Conservation (phyloP, 352 stramenopile genomes). For the Phytophthora niederhauseri region DNA sequence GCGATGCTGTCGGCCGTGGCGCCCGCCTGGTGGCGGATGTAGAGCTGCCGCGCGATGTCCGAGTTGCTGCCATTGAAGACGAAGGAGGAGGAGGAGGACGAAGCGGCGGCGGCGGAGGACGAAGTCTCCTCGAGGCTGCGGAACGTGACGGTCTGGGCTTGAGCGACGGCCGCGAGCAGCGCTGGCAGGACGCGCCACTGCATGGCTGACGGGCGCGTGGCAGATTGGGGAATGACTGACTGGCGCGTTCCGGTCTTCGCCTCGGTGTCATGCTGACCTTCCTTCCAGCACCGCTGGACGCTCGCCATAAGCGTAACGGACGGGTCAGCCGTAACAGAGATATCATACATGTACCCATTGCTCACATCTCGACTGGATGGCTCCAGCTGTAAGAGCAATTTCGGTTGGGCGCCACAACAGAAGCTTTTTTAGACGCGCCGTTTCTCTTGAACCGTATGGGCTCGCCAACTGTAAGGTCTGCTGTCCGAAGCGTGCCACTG, state of each 20-base stretch:
- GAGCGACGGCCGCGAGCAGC: not conserved
- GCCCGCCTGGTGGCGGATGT: conserved; percentile 28
- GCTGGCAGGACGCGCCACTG: not conserved
- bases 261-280: not conserved
- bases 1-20: conserved; percentile 12
- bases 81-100: conserved; percentile 16
- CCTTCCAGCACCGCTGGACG: not conserved
- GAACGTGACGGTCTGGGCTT: conserved; percentile 20
- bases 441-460: too few species aligned
- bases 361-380: not conserved
- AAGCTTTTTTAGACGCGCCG: too few species aligned
- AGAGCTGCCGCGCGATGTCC: conserved; percentile 44
- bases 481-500: not conserved
- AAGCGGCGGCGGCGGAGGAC: not conserved
- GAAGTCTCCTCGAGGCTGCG: conserved; percentile 23
- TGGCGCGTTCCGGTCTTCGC: not conserved
- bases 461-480: not conserved
- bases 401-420: not conserved
- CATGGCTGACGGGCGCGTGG: conserved; percentile 9
- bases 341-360: conserved; percentile 34
- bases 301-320: not conserved
- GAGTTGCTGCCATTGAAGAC: conserved; percentile 42
- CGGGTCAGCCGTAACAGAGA: conserved; percentile 4
- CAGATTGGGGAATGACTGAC: conserved; percentile 26
- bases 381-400: not conserved